Conservation (phyloP, 306 rosid species). For the Myrica gale region DNA sequence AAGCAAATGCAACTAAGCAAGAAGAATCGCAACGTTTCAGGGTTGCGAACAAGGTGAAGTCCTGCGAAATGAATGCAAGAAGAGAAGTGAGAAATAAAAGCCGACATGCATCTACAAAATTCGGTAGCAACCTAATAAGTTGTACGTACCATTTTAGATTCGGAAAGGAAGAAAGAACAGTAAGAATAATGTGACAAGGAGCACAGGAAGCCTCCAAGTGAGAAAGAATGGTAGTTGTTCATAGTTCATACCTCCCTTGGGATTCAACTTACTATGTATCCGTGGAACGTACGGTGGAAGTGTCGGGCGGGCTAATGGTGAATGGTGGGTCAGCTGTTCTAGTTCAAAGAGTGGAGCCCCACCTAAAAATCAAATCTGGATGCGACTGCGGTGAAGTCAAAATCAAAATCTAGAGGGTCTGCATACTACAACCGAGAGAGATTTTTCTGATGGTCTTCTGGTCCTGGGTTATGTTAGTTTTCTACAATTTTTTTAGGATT, state of each 20-base stretch:
- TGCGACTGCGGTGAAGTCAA: background rate
- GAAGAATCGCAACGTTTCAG: background rate
- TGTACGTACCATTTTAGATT: background rate
- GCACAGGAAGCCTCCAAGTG: background rate
- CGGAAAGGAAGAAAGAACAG: background rate
- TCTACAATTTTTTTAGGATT: no score
- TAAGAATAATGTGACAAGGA: background rate
- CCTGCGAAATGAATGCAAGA: background rate
- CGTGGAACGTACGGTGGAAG: background rate
- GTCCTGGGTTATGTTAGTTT: no score
- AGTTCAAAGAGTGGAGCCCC: background rate
- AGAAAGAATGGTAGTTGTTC: slow-evolving; percentile 22
- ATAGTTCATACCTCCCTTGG: background rate
- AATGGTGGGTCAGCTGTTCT: slow-evolving; percentile 17
- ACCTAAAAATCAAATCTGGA: background rate
- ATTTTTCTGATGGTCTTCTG: no score
- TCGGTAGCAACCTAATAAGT: background rate
- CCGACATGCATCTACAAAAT: background rate
- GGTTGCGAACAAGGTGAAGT: background rate
- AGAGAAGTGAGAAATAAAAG: background rate
- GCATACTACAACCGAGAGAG: no score
- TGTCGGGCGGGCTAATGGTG: background rate
- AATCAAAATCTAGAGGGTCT: no score
- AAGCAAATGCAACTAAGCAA: background rate
- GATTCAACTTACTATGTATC: slow-evolving; percentile 19